Conservation (phyloP, 2,329 filamentous ascomycete species). For the Amauroascus niger region DNA sequence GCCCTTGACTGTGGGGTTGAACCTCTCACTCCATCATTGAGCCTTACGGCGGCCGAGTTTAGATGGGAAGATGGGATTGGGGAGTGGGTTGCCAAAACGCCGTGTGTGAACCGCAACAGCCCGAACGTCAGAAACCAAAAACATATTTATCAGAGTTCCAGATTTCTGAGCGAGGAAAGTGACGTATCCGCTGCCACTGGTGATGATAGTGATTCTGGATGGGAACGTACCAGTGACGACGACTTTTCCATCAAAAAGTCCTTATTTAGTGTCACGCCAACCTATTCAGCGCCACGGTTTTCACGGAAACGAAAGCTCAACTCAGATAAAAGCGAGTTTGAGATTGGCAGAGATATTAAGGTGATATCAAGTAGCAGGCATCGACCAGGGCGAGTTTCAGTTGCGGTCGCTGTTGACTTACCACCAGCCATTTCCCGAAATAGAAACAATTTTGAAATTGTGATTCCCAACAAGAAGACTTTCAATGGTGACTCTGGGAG, state of each 20-base stretch:
- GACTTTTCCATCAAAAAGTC: background rate
- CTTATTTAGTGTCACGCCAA: slow-evolving; percentile 8
- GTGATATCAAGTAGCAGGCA: background rate
- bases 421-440: slow-evolving; percentile 1
- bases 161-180: background rate
- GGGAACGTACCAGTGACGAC: background rate
- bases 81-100: slow-evolving; percentile 44
- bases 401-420: slow-evolving; percentile 9
- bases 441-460: slow-evolving; percentile 4
- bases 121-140: background rate
- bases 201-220: slow-evolving; percentile 4
- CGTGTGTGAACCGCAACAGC: background rate
- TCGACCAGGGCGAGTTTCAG: background rate
- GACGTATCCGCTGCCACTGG: background rate
- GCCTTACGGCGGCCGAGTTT: slow-evolving; percentile 26
- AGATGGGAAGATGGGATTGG: slow-evolving; percentile 49
- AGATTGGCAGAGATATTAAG: no score
- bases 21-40: slow-evolving; percentile 16
- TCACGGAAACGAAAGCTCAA: slow-evolving; percentile 9
- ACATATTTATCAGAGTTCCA: background rate
- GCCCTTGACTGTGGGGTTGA: slow-evolving; percentile 7
- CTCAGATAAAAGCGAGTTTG: background rate
- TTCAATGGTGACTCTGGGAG: background rate
- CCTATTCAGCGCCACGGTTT: background rate
- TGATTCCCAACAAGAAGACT: background rate